These are phyloP conservation scores for Chamaecrista fasciculata DNA, from an alignment of 306 rosid species.

Conservation along the genomic window DNA sequence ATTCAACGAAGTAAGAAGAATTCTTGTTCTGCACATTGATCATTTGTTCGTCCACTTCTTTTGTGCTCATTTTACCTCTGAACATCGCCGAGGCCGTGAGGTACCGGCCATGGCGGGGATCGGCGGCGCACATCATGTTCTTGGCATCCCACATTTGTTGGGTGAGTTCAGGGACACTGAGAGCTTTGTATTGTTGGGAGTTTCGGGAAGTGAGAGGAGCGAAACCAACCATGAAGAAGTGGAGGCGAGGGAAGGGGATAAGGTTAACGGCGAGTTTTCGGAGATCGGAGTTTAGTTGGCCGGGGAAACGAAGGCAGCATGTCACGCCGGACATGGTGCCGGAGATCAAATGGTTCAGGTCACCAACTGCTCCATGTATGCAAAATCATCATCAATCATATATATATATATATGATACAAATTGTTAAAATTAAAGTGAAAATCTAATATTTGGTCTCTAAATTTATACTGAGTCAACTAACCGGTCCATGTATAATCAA, in stretches of 20 bases:
- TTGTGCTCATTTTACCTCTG: constrained; percentile 74
- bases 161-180: constrained; percentile 65
- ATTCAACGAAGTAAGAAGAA: constrained; percentile 67
- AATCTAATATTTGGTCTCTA: no score
- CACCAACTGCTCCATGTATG: constrained; percentile 49
- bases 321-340: constrained; percentile 77
- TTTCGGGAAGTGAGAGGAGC: constrained; percentile 69
- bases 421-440: no score
- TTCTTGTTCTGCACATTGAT: constrained; percentile 73
- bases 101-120: constrained; percentile 67
- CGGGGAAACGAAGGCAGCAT: constrained; percentile 68
- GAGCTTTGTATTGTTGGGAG: constrained; percentile 61
- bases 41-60: constrained; percentile 73
- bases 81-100: constrained; percentile 67
- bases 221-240: constrained; percentile 74
- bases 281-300: constrained; percentile 68
- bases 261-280: constrained; percentile 63
- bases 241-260: constrained; percentile 75
- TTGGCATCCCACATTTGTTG: constrained; percentile 79
- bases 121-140: constrained; percentile 82
- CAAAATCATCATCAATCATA: no score
- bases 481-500: no score
- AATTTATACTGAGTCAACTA: no score
- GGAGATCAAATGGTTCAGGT: constrained; percentile 67
- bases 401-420: no score